A percentile compares a stretch with the other conserved stretches of the same genome.
Evolutionary conservation across 441 rosid species (phyloP).

Genomic region (Francoa sonchifolia): DNA sequence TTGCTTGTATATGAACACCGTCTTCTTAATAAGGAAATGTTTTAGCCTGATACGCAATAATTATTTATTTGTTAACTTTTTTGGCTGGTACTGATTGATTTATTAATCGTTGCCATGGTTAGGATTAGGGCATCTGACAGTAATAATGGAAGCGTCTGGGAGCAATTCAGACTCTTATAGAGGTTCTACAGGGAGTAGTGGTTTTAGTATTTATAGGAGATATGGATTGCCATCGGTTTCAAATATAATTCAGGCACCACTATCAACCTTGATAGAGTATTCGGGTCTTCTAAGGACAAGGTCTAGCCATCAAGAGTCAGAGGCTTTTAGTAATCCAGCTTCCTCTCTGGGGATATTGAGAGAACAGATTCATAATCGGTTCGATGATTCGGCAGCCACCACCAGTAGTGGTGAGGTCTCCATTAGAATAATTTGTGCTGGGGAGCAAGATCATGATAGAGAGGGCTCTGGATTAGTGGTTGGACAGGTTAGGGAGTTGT

Average conservation of each 20-base stretch:
- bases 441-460: conserved; percentile 48
- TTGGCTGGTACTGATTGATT: background rate
- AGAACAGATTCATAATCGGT: conserved; percentile 16
- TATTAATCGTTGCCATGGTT: conserved; percentile 12
- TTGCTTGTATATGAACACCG: background rate
- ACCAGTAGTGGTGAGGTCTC: conserved; percentile 66
- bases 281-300: conserved; percentile 71
- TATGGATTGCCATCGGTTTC: conserved; percentile 63
- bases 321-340: conserved; percentile 24
- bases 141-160: conserved; percentile 59
- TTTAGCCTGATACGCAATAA: background rate
- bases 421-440: conserved; percentile 79
- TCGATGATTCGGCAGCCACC: conserved; percentile 30
- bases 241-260: conserved; percentile 74
- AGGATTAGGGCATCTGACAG: conserved; percentile 39
- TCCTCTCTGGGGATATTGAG: conserved; percentile 11
- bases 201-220: conserved; percentile 40
- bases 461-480: conserved; percentile 41
- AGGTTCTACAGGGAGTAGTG: conserved; percentile 30
- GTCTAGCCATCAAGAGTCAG: conserved; percentile 39
- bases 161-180: conserved; percentile 46
- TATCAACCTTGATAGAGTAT: conserved; percentile 77
- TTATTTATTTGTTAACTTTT: background rate
- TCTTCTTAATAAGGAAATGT: conserved; percentile 1
- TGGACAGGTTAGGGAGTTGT: conserved; percentile 28